Evolutionary conservation across 768 basidiomycete species (phyloP).

Genomic region (Tulasnella sp.): DNA sequence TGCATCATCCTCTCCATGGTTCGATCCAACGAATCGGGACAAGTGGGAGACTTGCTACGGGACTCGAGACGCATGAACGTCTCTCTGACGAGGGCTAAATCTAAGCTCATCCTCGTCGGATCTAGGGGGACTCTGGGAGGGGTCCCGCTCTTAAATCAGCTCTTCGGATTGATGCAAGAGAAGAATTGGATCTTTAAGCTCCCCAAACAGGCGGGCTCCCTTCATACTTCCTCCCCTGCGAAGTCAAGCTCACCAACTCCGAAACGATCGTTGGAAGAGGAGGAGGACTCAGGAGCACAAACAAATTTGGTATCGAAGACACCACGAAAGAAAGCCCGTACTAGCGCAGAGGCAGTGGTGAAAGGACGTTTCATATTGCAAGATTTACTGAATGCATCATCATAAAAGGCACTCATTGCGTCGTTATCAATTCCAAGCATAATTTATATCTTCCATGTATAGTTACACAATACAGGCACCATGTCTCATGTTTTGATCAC

Average conservation of each 20-base stretch:
- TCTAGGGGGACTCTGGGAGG: conserved; percentile 66
- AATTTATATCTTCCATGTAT: background rate
- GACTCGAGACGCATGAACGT: conserved; percentile 98
- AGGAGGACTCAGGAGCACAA: background rate
- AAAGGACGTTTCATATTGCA: conserved; percentile 19
- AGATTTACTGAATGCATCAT: conserved; percentile 18
- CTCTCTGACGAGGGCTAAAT: conserved; percentile 85
- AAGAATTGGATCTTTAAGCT: conserved; percentile 64
- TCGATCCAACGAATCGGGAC: conserved; percentile 66
- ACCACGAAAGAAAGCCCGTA: conserved; percentile 11
- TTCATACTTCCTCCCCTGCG: background rate
- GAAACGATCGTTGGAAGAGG: conserved; percentile 7
- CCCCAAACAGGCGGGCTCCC: background rate
- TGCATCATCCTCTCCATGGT: conserved; percentile 91
- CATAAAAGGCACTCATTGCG: background rate
- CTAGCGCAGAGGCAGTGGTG: conserved; percentile 6
- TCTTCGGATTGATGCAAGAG: conserved; percentile 68
- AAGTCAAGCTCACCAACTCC: background rate
- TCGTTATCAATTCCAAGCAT: background rate
- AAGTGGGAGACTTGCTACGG: conserved; percentile 88
- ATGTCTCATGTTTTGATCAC: background rate
- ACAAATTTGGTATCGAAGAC: background rate
- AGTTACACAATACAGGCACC: background rate
- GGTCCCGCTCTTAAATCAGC: conserved; percentile 56
- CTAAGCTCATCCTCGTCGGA: conserved; percentile 86